Percentiles rank a stretch among this genome's conserved stretches.
phyloP scores from a whole-genome alignment of 2,329 filamentous ascomycete genomes.

The Ophiostoma tasmaniense region DNA sequence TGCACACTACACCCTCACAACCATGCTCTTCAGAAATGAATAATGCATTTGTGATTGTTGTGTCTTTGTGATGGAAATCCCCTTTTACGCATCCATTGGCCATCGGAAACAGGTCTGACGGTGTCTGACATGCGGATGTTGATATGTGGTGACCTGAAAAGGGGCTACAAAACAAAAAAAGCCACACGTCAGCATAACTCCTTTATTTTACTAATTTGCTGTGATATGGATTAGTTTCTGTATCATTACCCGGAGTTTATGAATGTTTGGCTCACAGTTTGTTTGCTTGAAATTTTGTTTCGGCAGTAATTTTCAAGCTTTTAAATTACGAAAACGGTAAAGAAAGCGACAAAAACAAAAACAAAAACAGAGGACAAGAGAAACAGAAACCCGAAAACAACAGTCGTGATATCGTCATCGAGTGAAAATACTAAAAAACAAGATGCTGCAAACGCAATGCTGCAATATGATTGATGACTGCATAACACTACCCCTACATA shows the following conservation, averaged over 20 bases:
- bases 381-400: not conserved
- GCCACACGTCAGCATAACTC: not conserved
- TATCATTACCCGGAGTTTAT: too few relatives aligned
- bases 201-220: too few relatives aligned
- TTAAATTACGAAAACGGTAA: not conserved
- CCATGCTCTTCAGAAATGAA: not conserved
- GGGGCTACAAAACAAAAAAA: not conserved
- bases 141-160: not conserved
- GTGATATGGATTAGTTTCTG: too few relatives aligned
- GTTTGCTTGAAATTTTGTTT: too few relatives aligned
- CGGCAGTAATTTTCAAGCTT: not conserved
- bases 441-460: not conserved
- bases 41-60: too few relatives aligned
- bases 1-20: not conserved
- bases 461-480: not conserved
- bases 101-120: not conserved
- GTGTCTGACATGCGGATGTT: not conserved
- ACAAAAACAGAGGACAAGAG: not conserved
- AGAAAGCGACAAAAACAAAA: not conserved
- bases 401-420: too few relatives aligned
- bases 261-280: too few relatives aligned
- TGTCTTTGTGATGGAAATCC: not conserved
- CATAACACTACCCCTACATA: not conserved
- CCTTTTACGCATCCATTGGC: not conserved
- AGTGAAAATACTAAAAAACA: not conserved